phyloP scores from a whole-genome alignment of 352 stramenopile species.

The Elongisporangium undulatum region DNA sequence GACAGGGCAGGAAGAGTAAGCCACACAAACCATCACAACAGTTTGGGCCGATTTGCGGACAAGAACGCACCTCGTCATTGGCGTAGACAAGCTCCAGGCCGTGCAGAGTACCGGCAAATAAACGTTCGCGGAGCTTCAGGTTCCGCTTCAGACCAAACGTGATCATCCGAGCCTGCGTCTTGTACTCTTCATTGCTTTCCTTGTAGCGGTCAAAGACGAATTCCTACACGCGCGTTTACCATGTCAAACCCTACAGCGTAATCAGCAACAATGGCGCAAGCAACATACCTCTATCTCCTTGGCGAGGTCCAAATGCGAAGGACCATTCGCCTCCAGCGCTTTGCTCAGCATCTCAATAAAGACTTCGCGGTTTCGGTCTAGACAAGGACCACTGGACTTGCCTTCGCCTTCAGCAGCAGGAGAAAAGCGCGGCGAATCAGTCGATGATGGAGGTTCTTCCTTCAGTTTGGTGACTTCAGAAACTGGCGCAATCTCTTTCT shows the following conservation, averaged over 20 bases:
- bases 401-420: constrained; percentile 19
- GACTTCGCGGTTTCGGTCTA: constrained; percentile 51
- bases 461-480: neutral
- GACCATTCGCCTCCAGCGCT: constrained; percentile 38
- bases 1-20: neutral
- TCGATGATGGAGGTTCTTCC: neutral
- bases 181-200: constrained; percentile 75
- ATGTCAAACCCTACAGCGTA: constrained; percentile 5
- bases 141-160: constrained; percentile 79
- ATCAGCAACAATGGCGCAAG: neutral
- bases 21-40: neutral
- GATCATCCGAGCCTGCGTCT: constrained; percentile 65
- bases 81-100: constrained; percentile 72
- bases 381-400: constrained; percentile 3
- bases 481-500: neutral
- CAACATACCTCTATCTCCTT: constrained; percentile 62
- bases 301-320: constrained; percentile 34
- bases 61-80: constrained; percentile 51
- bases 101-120: constrained; percentile 59
- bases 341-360: constrained; percentile 72
- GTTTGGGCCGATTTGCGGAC: neutral
- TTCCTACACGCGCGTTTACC: constrained; percentile 18
- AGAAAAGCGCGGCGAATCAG: neutral
- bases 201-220: constrained; percentile 80
- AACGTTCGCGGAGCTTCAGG: constrained; percentile 47